These are phyloP conservation scores for Chionographis japonica DNA, from an alignment of 106 monocot species.

Conservation along the genomic window DNA sequence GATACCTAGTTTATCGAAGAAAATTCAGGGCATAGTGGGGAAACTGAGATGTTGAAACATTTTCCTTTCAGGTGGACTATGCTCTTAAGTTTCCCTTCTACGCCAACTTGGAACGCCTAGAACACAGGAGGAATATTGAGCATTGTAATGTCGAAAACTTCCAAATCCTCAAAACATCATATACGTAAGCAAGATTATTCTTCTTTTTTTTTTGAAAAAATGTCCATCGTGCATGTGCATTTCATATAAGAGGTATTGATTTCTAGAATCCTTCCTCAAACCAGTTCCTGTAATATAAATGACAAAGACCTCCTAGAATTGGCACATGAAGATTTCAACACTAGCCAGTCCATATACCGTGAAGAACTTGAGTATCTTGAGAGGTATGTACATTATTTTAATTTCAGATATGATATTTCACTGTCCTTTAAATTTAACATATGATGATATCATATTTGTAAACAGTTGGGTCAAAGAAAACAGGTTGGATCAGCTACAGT, in stretches of 20 bases:
- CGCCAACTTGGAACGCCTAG: slow-evolving; percentile 63
- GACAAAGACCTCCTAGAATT: slow-evolving; percentile 39
- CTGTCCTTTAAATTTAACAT: background rate
- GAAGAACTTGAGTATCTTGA: slow-evolving; percentile 67
- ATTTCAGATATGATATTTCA: background rate
- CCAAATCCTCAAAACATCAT: slow-evolving; percentile 23
- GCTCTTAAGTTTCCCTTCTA: slow-evolving; percentile 59
- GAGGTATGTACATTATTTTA: slow-evolving; percentile 31
- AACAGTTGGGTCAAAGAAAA: slow-evolving; percentile 78
- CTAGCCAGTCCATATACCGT: slow-evolving; percentile 44
- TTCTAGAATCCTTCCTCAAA: background rate
- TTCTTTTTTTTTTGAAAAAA: background rate
- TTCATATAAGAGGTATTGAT: background rate
- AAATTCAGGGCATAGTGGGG: background rate
- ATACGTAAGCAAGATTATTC: slow-evolving; percentile 1
- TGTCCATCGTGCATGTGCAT: background rate
- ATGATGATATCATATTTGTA: slow-evolving; percentile 1
- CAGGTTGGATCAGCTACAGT: slow-evolving; percentile 69
- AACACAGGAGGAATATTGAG: slow-evolving; percentile 84
- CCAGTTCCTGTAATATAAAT: slow-evolving; percentile 17
- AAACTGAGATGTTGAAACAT: background rate
- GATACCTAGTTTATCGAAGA: no score
- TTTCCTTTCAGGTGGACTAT: slow-evolving; percentile 54
- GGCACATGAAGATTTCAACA: slow-evolving; percentile 65
- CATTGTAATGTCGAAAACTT: slow-evolving; percentile 19